phyloP scores from a whole-genome alignment of 768 basidiomycete species.

The Pulveroboletus frians region DNA sequence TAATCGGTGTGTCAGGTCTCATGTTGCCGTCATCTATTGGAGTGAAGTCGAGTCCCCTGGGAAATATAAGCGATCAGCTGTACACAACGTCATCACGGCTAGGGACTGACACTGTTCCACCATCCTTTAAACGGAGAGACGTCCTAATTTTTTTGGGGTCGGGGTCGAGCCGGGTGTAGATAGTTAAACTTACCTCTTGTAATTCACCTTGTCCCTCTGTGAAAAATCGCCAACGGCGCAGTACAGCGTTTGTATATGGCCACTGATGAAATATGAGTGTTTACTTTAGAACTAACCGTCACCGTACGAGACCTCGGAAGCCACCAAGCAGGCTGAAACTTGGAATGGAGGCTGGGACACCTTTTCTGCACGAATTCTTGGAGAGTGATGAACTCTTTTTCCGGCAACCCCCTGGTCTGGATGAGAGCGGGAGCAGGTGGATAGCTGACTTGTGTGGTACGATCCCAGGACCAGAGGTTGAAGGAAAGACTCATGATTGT shows the following conservation, averaged over 20 bases:
- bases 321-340: conserved; percentile 31
- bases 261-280: conserved; percentile 21
- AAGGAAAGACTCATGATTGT: conserved; percentile 21
- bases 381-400: conserved; percentile 16
- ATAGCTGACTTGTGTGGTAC: conserved; percentile 18
- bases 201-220: conserved; percentile 25
- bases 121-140: conserved; percentile 27
- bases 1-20: conserved; percentile 23
- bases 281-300: neutral
- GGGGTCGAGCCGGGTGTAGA: conserved; percentile 1
- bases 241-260: conserved; percentile 32
- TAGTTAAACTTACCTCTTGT: conserved; percentile 24
- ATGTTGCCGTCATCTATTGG: conserved; percentile 23
- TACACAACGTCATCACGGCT: neutral
- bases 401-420: conserved; percentile 8
- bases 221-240: conserved; percentile 30
- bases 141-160: conserved; percentile 18
- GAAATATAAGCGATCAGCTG: neutral
- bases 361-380: conserved; percentile 29
- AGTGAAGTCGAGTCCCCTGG: conserved; percentile 32
- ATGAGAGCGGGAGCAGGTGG: conserved; percentile 18
- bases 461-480: conserved; percentile 8
- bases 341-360: conserved; percentile 26
- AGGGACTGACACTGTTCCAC: conserved; percentile 30
- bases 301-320: conserved; percentile 25